Evolutionary conservation across 108 stramenopile genomes (phyloP), one percentile per base, ranked within the genome.

Genomic region (Nitzschia sp.): DNA sequence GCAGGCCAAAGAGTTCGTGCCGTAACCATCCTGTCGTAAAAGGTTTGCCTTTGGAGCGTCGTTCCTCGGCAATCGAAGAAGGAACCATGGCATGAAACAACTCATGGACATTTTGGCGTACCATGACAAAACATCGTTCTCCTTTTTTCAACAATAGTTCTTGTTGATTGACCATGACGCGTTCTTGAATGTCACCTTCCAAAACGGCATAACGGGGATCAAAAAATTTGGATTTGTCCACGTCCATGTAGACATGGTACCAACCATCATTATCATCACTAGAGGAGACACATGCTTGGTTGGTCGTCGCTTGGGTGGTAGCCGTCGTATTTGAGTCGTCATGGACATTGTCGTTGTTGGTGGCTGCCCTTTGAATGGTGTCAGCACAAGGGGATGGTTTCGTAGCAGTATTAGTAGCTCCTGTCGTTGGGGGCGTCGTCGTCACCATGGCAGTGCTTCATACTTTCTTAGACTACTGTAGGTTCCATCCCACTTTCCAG

Each of bases 161-260:
- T 15, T 11, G 19, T 25, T n/a, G 8, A 30, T 25, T 4, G n/a
- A 57, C 29, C 5, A 5, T 11, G 9, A 32, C 13, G 31, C 9
- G 2, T 4, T 4, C 30, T 30, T 21, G 13, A 25, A 62, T 34
- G 24, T 62, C 61, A 13, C 61, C 61, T 45, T 62, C 61, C 24
- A 62, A 42, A 2, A 62, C 61, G 3, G 61, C 61, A 25, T 45
- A 62, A 25, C 46, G 42, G 2, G 61, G 32, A 42, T 62, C 61
- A 42, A 62, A 62, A 42, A 62, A 62, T 62, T 62, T 62, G 35
- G 61, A 62, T 62, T 62, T 62, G 42, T 62, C 61, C 1, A 62
- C 42, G 26, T 62, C 61, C 36, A 62, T 17, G 21, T 4, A 23
- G 21, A 51, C 21, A 17, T 9, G 11, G 49, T 51, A 51, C 49